Evolutionary conservation across 2,329 filamentous ascomycete genomes (phyloP).

Genomic region (Exophiala sp.): DNA sequence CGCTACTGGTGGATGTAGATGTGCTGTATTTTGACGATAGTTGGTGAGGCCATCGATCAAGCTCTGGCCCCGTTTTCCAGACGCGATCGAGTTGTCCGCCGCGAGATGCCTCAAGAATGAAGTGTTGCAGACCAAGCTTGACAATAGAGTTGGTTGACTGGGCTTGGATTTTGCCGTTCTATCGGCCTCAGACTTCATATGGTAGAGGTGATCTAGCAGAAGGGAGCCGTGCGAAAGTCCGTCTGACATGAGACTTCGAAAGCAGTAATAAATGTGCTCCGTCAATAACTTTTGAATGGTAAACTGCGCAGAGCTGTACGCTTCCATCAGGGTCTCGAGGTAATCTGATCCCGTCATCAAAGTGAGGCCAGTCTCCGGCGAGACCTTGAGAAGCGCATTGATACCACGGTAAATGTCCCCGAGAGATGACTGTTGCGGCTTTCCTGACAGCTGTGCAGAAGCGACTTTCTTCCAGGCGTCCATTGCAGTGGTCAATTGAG

Average conservation of each 20-base stretch:
- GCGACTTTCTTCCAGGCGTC: constrained; percentile 14
- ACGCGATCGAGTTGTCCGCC: constrained; percentile 31
- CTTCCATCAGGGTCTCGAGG: constrained; percentile 64
- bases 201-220: constrained; percentile 79
- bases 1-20: constrained; percentile 38
- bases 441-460: constrained; percentile 16
- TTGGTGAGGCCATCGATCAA: constrained; percentile 38
- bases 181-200: constrained; percentile 69
- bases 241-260: constrained; percentile 66
- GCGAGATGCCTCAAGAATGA: constrained; percentile 58
- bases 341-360: constrained; percentile 86
- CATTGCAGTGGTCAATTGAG: constrained; percentile 14
- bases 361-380: constrained; percentile 50
- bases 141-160: constrained; percentile 61
- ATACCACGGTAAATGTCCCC: constrained; percentile 29
- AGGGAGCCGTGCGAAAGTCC: constrained; percentile 68
- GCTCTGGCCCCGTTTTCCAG: constrained; percentile 42
- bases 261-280: constrained; percentile 69
- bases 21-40: constrained; percentile 39
- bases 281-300: constrained; percentile 64
- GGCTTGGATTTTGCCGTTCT: constrained; percentile 48
- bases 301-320: constrained; percentile 32
- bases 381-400: constrained; percentile 38
- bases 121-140: constrained; percentile 76
- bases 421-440: constrained; percentile 29